Evolutionary conservation across 192 early-diverging fungal genomes (phyloP), one percentile per base, ranked within the genome.

Genomic region (Linnemannia zychae): DNA sequence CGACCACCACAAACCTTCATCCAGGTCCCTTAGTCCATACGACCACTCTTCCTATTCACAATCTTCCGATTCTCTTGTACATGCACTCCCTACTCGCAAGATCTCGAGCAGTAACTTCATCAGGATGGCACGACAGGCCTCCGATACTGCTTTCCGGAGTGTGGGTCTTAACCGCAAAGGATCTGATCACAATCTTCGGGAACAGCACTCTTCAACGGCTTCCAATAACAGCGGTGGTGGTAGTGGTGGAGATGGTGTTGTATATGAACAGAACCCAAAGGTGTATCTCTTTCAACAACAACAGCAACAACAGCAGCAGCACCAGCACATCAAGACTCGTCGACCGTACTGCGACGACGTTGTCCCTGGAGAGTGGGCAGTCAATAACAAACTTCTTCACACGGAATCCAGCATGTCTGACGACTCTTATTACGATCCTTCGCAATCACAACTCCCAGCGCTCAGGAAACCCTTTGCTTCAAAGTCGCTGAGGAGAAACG

Each of bases 231-330:
- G 24, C 12, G 33, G 28, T 17, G 24, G 24, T 22, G 15, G 20
- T 18, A 12, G 28, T 31, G 57, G 24, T 33, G 28, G 28, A 4
- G 74, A 57, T 24, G 28, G 28, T 12, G 74, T 53, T 37, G 71
- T 76, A 4, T 85, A 85, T 40, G 83, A 85, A 60, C 83, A 85
- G 24, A 85, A 85, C 72, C 78, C 83, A 67, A 85, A 50, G 40
- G 74, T 52, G 0, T 76, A 85, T 22, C 73, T 79, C 49, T 79
- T 75, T 57, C 75, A 67, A 20, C 77, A 79, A 48, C 73, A 79
- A n/a, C 76, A 75, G 20, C 75, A 67, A 48, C 75, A 73, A 44
- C 46, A 17, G 11, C 46, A 40, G 24, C 28, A 28, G 15, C 16
- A 34, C 16, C 40, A 72, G 33, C 18, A 24, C 33, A 24, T 28